Evolutionary conservation across 768 basidiomycete genomes (phyloP), one percentile per base, ranked within the genome.

Genomic region (Myochromella boudieri): DNA sequence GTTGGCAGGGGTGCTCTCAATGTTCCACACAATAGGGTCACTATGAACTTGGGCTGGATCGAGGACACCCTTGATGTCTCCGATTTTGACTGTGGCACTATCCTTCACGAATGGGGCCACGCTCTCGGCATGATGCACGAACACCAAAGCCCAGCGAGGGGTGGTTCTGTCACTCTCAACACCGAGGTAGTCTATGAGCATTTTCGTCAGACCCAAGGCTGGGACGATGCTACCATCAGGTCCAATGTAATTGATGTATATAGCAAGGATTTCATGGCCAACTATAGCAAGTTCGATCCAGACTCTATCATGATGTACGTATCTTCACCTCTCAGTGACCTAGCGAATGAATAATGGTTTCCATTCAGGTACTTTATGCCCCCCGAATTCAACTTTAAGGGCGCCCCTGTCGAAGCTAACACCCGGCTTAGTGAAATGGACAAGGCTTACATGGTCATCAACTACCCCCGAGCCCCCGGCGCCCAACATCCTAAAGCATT

Each of bases 21-120:
- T 4, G 26, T 54, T 32, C 15, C 36, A 15, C 20, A 29, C 2
- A 27, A 46, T 1, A 8, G 26, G 12, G 28, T 40, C 6, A 56
- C 55, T 0, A 59, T 59, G 55, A 59, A 59, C 29, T 46, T 59
- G 8, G 53, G 53, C 1, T 59, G 53, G 53, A 36, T 56, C 22
- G 46, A 24, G 12, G 44, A 50, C 28, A 42, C 20, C 6, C 17
- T 27, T 6, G 17, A 31, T 7, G 7, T 53, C 17, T 42, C 52
- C 20, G 37, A 15, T 12, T 31, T 37, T 11, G 58, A 57, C 32
- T 43, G 48, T n/a, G 59, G 44, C 10, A 55, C 52, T 11, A 57
- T 62, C 36, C 55, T 60, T 6, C 62, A 64, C 45, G 57, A 62
- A 31, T 60, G 61, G 41, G 62, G 62, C 2, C 62, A 62, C 24